phyloP scores from a whole-genome alignment of 208 protist species.

The Acanthamoeba culbertsoni region DNA sequence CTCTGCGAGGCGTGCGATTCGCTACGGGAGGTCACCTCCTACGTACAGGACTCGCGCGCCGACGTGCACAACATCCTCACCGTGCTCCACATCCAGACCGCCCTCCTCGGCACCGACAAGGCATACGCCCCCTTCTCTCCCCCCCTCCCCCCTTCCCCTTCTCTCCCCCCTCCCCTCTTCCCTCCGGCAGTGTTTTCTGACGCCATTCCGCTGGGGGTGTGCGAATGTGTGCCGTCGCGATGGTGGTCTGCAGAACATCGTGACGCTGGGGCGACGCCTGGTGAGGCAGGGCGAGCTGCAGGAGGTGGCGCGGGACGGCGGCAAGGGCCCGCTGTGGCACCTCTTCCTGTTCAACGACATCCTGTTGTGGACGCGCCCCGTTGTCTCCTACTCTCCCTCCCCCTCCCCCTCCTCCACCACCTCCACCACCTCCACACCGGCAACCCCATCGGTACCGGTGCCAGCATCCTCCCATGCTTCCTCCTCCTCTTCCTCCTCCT shows the following conservation, averaged over 20 bases:
- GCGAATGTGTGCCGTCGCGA: not conserved
- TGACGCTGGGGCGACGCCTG: conserved; percentile 5
- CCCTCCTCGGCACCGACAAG: conserved; percentile 3
- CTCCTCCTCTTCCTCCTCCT: not conserved
- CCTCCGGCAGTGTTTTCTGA: not conserved
- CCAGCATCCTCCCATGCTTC: not conserved
- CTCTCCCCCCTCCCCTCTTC: not conserved
- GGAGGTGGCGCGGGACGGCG: not conserved
- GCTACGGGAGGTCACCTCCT: not conserved
- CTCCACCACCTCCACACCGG: not conserved
- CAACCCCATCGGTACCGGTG: too few relatives aligned
- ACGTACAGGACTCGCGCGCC: conserved; percentile 15
- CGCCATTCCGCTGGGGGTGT: not conserved
- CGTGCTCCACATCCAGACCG: conserved; percentile 21
- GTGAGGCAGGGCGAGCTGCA: conserved; percentile 21
- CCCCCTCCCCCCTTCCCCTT: not conserved
- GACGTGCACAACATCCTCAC: conserved; percentile 35
- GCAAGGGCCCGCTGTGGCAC: not conserved
- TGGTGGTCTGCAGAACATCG: not conserved
- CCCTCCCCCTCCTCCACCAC: not conserved
- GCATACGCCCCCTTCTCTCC: not conserved
- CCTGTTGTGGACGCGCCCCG: not conserved
- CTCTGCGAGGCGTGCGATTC: not conserved
- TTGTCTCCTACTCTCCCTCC: not conserved
- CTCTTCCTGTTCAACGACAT: conserved; percentile 49